Base-by-base conservation (phyloP, 495 filamentous ascomycete species). In the Chaetomium fimeti region DNA sequence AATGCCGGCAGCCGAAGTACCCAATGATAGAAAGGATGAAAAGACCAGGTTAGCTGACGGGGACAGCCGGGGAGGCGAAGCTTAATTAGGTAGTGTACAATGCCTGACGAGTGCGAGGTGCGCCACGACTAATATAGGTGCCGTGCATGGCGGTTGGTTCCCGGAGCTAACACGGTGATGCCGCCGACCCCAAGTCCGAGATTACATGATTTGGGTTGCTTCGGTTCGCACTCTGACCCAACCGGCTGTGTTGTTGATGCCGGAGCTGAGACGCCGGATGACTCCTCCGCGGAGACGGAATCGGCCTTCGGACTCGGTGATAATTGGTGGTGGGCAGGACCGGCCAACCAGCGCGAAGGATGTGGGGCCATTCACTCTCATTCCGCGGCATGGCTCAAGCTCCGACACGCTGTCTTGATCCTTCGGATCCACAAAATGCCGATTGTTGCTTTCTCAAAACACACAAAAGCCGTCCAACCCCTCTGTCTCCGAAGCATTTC, bases 341-440 rank as follows among this genome's bases (percentile, higher is more conserved):
- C 15, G 54, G 6, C 58, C 58, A 60, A 60, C 28, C 58, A 60
- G 4, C 0, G 0, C 5, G 18, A 8, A 48, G 16, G 1, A 4
- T 47, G 24, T 48, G 27, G 27, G 18, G 16, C 32, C 11, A 6
- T 48, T 29, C n/a, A 20, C 5, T 9, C 9, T 18, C 36, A 13
- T 32, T 9, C 27, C 9, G 18, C 47, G 15, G 7, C 22, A 9
- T 13, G 29, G 29, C 12, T 36, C 32, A 36, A 36, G 3, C 32
- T 9, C 5, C 6, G 12, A 36, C 20, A 36, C 1, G 36, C 5
- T 60, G 32, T 6, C 49, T 11, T 20, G 45, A 47, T 47, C 38
- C 49, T 56, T 24, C 38, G 22, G 60, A 18, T 32, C 51, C 60
- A 55, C 51, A 62, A 62, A 62, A 62, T 56, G 60, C 60, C 60